These are phyloP conservation scores for Paramecium sexaurelia DNA, from an alignment of 73 alveolate genomes.

Conservation along the genomic window DNA sequence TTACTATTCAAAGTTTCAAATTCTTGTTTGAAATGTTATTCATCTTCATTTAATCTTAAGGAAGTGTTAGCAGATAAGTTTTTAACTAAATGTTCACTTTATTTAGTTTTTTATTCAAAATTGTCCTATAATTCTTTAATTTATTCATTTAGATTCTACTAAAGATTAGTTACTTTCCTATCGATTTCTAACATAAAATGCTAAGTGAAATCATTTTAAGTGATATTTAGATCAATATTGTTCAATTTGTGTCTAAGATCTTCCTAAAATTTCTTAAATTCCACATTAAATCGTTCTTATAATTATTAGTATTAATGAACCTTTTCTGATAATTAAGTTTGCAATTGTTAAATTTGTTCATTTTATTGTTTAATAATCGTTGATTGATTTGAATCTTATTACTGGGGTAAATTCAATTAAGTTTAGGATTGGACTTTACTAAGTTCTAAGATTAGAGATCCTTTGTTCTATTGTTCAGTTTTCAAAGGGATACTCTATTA, in stretches of 20 bases:
- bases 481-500: neutral
- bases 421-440: neutral
- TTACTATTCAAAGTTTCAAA: neutral
- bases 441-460: neutral
- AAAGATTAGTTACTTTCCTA: neutral
- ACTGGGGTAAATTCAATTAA: neutral
- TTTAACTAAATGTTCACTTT: slow-evolving; percentile 11
- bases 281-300: slow-evolving; percentile 26
- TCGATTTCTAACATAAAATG: slow-evolving; percentile 32
- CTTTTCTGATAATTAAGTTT: slow-evolving; percentile 9
- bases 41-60: slow-evolving; percentile 47
- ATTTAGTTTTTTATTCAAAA: neutral
- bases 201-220: slow-evolving; percentile 7
- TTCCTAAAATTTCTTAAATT: slow-evolving; percentile 51
- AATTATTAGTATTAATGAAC: slow-evolving; percentile 33
- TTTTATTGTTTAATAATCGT: neutral
- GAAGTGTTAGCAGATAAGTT: neutral
- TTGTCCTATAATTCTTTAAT: neutral
- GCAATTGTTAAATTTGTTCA: neutral
- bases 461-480: neutral
- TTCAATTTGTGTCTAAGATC: neutral
- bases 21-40: slow-evolving; percentile 28
- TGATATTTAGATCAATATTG: neutral
- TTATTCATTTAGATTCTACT: neutral
- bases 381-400: neutral